Evolutionary conservation across 2,329 filamentous ascomycete genomes (phyloP).

Genomic region (Paracoccidioides lutzii): DNA sequence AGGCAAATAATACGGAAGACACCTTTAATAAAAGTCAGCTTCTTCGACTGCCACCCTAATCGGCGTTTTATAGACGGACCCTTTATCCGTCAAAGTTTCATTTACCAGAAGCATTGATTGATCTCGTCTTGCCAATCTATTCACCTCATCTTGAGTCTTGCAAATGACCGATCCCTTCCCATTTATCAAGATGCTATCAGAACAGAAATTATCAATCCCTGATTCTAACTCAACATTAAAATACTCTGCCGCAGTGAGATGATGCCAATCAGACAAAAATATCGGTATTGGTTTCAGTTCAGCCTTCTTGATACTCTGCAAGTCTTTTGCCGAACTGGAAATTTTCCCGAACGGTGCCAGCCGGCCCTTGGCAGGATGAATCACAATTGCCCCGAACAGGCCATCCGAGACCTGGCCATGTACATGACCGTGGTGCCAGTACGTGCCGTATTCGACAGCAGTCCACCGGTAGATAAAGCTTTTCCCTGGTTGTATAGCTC

Average conservation of each 20-base stretch:
- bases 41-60: not conserved
- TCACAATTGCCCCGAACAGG: constrained; percentile 40
- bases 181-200: constrained; percentile 48
- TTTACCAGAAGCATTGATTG: constrained; percentile 14
- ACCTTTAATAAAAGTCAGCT: constrained; percentile 3
- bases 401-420: constrained; percentile 44
- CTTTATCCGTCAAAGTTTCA: constrained; percentile 20
- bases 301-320: constrained; percentile 34
- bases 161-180: constrained; percentile 46
- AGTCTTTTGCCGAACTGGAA: constrained; percentile 20
- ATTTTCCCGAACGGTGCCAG: constrained; percentile 38
- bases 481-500: constrained; percentile 13
- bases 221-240: constrained; percentile 12
- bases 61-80: constrained; percentile 12
- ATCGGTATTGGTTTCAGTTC: constrained; percentile 33
- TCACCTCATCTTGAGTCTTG: constrained; percentile 33
- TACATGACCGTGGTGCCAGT: constrained; percentile 29
- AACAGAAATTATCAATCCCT: constrained; percentile 36
- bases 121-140: constrained; percentile 14
- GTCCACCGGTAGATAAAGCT: constrained; percentile 22
- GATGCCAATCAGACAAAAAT: constrained; percentile 41
- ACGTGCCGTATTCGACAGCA: constrained; percentile 25
- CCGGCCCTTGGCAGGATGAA: constrained; percentile 24
- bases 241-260: constrained; percentile 36
- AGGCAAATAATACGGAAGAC: constrained; percentile 3